Base-by-base conservation (phyloP, 176 grass and related monocot species). In the Phyllostachys edulis region DNA sequence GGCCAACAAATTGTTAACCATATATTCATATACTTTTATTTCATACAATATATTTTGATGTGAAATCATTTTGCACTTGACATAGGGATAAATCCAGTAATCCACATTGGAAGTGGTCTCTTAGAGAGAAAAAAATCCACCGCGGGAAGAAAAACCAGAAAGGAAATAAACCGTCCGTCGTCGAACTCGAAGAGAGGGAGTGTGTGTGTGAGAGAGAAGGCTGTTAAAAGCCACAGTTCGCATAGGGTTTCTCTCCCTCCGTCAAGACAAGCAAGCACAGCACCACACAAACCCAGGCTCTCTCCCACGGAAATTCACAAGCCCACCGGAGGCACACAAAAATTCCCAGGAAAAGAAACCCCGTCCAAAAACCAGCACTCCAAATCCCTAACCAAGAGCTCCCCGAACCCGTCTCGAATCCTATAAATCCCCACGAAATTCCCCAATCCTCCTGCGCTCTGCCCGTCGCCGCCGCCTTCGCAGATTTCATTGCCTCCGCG, bases 211-310 rank as follows among this genome's bases (percentile, higher is more conserved):
- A 1, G 17, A 26, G 10, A 4, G 71, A 67, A n/a, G 46, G 38
- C 61, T 36, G 81, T 38, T 60, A 68, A 50, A 67, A 60, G 87
- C 52, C 87, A 88, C 87, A 50, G 68, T 85, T 32, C 36, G 67
- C 88, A 87, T 84, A 87, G 89, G 85, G 85, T 90, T 90, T 87
- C 84, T 87, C 84, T 52, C 57, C 74, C 67, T 57, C 50, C 60
- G 64, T 21, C 75, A 11, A 74, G 84, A 49, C 59, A 57, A 38
- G 57, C 84, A 68, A 79, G 59, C 37, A 69, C 67, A 55, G 67
- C 75, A 63, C 65, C 67, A 87, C 73, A 90, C 75, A 83, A 71
- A 83, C 79, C 40, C 78, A 59, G 37, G 37, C 67, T 41, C 66
- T 41, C 66, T 10, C 67, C 50, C 84, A 84, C 73, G 68, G 65